Base-by-base conservation (phyloP, 345 rosid species). In the Eutrema heterophyllum region DNA sequence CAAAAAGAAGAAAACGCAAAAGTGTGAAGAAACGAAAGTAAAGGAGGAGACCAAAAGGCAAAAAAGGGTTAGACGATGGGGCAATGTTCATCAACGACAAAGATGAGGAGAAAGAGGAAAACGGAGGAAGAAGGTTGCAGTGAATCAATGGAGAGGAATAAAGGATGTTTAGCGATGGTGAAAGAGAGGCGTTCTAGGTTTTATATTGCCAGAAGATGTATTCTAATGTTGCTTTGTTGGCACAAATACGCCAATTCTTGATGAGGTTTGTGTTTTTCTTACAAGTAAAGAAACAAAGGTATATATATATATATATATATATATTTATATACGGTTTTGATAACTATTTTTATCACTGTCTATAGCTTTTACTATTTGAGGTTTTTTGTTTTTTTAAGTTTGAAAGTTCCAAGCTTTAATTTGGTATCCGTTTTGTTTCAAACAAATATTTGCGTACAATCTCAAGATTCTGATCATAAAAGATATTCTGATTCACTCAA, bases 161-260 rank as follows among this genome's bases (percentile, higher is more conserved):
- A 8, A 64, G 82, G 88, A 29, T 79, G 81, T 54, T 61, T 81
- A 67, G 80, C 81, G 0, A 71, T 67, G 78, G 78, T 77, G 57
- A 80, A 82, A 39, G 90, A 86, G 72, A 82, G 79, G 41, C 74
- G 83, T 29, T 71, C 86, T 61, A 84, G 88, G 79, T 81, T 86
- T 56, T 78, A 86, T 58, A 74, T 86, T 27, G 86, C 83, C 5
- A 79, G 84, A 62, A 82, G 84, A 74, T 88, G 90, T 67, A 46
- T 79, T 53, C 63, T 79, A 48, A 88, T 86, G 84, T 73, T 87
- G 40, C 78, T 87, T 24, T 86, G 88, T 53, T 87, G 86, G 89
- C 89, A 80, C 65, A 87, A 84, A 79, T 83, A 88, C 71, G 84
- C 83, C 80, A 77, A 80, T 67, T 75, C 66, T 52, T 83, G 51